Conservation (phyloP, 164 flowering plant genomes). For the Saururus chinensis region DNA sequence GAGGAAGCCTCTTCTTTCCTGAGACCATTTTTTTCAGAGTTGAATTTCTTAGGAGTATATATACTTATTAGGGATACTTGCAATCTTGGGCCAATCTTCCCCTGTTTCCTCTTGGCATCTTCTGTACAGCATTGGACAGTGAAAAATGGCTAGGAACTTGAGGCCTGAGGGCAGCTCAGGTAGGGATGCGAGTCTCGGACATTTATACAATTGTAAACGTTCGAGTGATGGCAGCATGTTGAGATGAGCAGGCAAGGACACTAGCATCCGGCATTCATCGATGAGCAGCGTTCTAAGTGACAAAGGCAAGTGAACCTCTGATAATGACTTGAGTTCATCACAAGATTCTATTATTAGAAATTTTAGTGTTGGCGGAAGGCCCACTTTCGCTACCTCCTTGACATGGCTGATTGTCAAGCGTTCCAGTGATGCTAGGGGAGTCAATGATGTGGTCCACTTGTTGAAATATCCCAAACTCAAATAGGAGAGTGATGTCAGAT, state of each 20-base stretch:
- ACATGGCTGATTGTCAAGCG: background rate
- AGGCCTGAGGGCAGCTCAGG: constrained; percentile 2
- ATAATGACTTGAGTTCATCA: constrained; percentile 1
- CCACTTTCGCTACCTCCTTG: background rate
- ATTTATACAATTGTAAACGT: background rate
- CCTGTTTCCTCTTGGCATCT: background rate
- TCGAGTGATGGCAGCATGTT: background rate
- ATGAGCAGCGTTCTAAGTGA: background rate
- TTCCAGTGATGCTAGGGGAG: background rate
- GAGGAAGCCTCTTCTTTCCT: no score
- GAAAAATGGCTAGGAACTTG: background rate
- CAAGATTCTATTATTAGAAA: background rate
- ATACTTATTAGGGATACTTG: constrained; percentile 4
- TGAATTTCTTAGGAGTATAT: no score
- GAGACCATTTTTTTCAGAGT: no score
- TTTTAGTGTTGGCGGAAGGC: background rate
- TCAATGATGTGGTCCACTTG: background rate
- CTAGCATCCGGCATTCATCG: no score
- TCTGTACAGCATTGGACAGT: constrained; percentile 4
- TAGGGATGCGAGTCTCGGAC: constrained; percentile 1
- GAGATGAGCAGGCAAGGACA: background rate
- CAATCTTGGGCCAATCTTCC: constrained; percentile 9
- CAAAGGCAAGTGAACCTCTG: constrained; percentile 1
- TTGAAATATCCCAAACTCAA: background rate
- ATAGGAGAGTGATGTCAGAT: background rate